Conservation (phyloP, 495 filamentous ascomycete species). For the Gamarada debralockiae region DNA sequence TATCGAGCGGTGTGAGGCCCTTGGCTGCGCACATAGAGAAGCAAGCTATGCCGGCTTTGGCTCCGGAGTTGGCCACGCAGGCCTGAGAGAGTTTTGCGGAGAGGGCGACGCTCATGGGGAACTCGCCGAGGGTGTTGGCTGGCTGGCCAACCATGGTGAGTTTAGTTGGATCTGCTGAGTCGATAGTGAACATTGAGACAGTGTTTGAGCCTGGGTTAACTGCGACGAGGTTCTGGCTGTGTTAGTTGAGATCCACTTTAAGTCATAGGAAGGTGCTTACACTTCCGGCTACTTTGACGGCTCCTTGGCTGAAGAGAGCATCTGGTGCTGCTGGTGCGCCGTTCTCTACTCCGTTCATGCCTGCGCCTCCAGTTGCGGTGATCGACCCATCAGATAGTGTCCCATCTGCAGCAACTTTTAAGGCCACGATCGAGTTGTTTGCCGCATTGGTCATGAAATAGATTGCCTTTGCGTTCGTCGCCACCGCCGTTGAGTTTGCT, state of each 20-base stretch:
- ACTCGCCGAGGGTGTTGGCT: constrained; percentile 43
- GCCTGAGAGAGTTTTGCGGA: constrained; percentile 42
- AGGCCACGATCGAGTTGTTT: constrained; percentile 41
- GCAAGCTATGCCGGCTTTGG: constrained; percentile 50
- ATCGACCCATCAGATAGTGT: constrained; percentile 33
- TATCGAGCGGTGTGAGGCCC: constrained; percentile 39
- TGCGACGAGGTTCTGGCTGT: constrained; percentile 41
- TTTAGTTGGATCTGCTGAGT: constrained; percentile 36
- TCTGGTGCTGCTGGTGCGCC: constrained; percentile 43
- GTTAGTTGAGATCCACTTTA: constrained; percentile 6
- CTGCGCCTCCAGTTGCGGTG: constrained; percentile 36
- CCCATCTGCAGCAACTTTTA: constrained; percentile 41
- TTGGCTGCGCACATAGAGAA: constrained; percentile 32
- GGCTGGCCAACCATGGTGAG: constrained; percentile 41
- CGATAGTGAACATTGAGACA: constrained; percentile 50
- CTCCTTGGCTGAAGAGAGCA: constrained; percentile 45
- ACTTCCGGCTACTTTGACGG: constrained; percentile 42
- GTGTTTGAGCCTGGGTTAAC: constrained; percentile 61
- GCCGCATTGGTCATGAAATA: constrained; percentile 49
- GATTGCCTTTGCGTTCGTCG: constrained; percentile 37
- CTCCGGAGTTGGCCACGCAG: constrained; percentile 53
- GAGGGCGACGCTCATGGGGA: constrained; percentile 52
- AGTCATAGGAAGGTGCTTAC: constrained; percentile 30
- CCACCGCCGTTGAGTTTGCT: not conserved
- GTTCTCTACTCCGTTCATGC: constrained; percentile 30